Base-by-base conservation (phyloP, 2,329 filamentous ascomycete species). In the Piedraia hortae region DNA sequence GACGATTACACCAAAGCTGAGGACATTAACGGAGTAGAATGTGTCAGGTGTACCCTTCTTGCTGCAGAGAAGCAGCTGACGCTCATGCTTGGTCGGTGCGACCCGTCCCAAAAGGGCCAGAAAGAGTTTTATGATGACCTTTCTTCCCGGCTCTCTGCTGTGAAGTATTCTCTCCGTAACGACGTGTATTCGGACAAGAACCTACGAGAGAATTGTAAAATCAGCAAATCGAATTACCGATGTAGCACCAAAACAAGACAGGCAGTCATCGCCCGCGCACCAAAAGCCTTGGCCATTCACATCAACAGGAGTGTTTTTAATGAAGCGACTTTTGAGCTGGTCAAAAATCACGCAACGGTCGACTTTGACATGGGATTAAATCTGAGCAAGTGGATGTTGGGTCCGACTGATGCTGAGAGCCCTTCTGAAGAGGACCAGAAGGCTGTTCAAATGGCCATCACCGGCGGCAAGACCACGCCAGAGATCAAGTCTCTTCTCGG, bases 221-320 rank as follows among this genome's bases (percentile, higher is more conserved):
- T 55, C 10, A 34, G 42, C 0, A 51, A 65, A 6, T 65, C 70
- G 34, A 63, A 64, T 33, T 65, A 69, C 36, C 62, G 78, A 5
- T 62, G 59, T 10, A 66, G 70, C 9, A 88, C 72, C 4, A 97
- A 97, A 45, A 78, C 78, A 5, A 71, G 80, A 27, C 85, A 93
- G 41, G 69, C 73, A 6, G 74, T 82, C 7, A 61, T 97, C 32
- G 78, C 73, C 3, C 59, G 80, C 14, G 59, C 78, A 1, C 85
- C 85, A 1, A 64, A 66, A 29, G 74, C 71, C 25, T 51, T 97
- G 8, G 72, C 67, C 0, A 54, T 93, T 5, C 85, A 97, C 41
- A 60, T 93, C 41, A 91, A 93, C 38, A 63, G 85, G 18, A 91
- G 80, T 22, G 61, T 85, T 1, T 93, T 90, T 35, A 72, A 91